Percentiles rank a stretch among this genome's conserved stretches.
These are phyloP conservation scores for Solanum sejunctum DNA, from an alignment of 257 asterid species.

Conservation along the genomic window DNA sequence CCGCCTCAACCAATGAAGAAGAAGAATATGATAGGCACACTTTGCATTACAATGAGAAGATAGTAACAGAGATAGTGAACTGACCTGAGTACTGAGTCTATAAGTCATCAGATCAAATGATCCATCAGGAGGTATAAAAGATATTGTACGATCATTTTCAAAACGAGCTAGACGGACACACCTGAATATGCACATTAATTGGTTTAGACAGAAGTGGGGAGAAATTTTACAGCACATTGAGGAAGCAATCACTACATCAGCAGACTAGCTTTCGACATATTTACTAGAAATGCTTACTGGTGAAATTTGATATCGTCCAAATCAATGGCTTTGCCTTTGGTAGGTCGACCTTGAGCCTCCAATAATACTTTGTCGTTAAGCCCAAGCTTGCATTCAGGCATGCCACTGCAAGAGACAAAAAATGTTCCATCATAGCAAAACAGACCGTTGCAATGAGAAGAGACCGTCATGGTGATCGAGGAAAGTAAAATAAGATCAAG, in stretches of 20 bases:
- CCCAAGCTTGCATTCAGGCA: conserved; percentile 99
- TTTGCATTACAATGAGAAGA: neutral
- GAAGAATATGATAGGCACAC: neutral
- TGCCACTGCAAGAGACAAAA: conserved; percentile 60
- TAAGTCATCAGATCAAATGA: conserved; percentile 99
- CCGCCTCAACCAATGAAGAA: neutral
- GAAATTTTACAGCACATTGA: neutral
- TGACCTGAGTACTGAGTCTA: conserved; percentile 97
- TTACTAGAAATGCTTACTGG: conserved; percentile 50
- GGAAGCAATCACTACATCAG: neutral
- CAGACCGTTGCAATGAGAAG: neutral
- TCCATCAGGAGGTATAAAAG: conserved; percentile 99
- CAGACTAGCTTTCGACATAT: neutral
- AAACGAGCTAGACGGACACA: conserved; percentile 97
- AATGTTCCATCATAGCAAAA: neutral
- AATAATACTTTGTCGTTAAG: conserved; percentile 87
- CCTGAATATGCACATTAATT: conserved; percentile 27
- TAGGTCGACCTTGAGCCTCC: conserved; percentile 92
- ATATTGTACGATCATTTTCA: conserved; percentile 92
- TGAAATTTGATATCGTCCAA: conserved; percentile 97
- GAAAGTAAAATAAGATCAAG: neutral
- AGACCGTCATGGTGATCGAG: neutral
- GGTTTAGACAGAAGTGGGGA: neutral
- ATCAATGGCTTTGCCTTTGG: conserved; percentile 97
- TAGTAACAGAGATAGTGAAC: neutral